These are phyloP conservation scores for Hymenoscyphus scutula DNA, from an alignment of 2,329 filamentous ascomycete species.

Conservation along the genomic window DNA sequence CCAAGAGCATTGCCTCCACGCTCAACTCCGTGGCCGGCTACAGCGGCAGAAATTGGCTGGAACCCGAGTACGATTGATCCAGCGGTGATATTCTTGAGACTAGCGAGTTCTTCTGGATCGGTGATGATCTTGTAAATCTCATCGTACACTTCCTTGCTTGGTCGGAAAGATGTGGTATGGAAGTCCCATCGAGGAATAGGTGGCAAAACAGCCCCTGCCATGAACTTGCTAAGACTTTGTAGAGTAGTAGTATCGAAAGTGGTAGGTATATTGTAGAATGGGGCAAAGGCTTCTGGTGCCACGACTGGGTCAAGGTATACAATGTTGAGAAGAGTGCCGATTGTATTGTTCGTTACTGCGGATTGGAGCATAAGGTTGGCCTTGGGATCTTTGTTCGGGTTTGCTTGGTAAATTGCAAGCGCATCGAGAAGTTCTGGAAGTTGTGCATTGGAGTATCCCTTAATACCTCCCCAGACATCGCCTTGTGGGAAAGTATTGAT, in stretches of 20 bases:
- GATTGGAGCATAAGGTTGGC: constrained; percentile 17
- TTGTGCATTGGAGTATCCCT: constrained; percentile 35
- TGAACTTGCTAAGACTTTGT: background rate
- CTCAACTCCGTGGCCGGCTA: background rate
- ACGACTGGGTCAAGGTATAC: background rate
- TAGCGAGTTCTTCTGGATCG: background rate
- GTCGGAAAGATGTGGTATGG: constrained; percentile 4
- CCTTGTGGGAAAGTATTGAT: constrained; percentile 30
- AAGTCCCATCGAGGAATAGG: constrained; percentile 5
- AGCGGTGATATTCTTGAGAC: constrained; percentile 1
- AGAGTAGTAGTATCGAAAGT: background rate
- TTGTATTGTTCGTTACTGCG: background rate
- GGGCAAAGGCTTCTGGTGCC: background rate
- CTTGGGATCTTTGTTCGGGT: constrained; percentile 44
- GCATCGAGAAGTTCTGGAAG: constrained; percentile 43
- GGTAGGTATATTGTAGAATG: background rate
- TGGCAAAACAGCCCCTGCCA: constrained; percentile 2
- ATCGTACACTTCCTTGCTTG: background rate
- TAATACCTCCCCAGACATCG: constrained; percentile 41
- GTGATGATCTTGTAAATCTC: constrained; percentile 4
- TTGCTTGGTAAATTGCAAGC: constrained; percentile 53
- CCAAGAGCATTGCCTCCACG: constrained; percentile 1
- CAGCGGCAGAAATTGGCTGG: background rate
- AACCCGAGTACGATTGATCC: constrained; percentile 1
- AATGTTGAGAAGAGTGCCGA: background rate